These are phyloP conservation scores for Durio zibethinus DNA, from an alignment of 345 rosid genomes.

Conservation along the genomic window DNA sequence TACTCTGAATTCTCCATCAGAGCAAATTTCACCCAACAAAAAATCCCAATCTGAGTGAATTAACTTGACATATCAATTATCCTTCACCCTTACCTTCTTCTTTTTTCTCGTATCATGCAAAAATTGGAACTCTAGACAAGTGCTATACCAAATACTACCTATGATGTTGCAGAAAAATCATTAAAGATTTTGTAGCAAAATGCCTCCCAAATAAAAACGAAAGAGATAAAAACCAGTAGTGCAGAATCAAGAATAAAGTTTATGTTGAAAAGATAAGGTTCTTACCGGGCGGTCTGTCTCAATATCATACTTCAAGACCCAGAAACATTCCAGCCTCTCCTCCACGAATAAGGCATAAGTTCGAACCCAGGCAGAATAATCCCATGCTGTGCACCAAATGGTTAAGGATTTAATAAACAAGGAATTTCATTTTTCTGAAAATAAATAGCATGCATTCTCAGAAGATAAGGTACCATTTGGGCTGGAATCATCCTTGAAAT, in stretches of 20 bases:
- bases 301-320: slow-evolving; percentile 81
- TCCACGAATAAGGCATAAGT: slow-evolving; percentile 87
- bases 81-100: neutral
- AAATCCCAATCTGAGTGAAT: neutral
- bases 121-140: neutral
- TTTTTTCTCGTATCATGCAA: neutral
- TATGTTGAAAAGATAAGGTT: slow-evolving; percentile 6
- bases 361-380: slow-evolving; percentile 94
- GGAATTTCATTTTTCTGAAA: neutral
- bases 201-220: neutral
- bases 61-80: neutral
- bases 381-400: slow-evolving; percentile 68
- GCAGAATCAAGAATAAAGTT: slow-evolving; percentile 10
- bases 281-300: slow-evolving; percentile 83
- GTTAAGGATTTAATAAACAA: slow-evolving; percentile 17
- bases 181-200: neutral
- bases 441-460: neutral
- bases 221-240: neutral
- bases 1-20: neutral
- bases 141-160: neutral
- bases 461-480: slow-evolving; percentile 59
- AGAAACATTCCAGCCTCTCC: slow-evolving; percentile 92
- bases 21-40: neutral
- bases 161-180: neutral
- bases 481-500: slow-evolving; percentile 96